Evolutionary conservation across 106 monocot species (phyloP).

Genomic region (Dioscorea zingiberensis): DNA sequence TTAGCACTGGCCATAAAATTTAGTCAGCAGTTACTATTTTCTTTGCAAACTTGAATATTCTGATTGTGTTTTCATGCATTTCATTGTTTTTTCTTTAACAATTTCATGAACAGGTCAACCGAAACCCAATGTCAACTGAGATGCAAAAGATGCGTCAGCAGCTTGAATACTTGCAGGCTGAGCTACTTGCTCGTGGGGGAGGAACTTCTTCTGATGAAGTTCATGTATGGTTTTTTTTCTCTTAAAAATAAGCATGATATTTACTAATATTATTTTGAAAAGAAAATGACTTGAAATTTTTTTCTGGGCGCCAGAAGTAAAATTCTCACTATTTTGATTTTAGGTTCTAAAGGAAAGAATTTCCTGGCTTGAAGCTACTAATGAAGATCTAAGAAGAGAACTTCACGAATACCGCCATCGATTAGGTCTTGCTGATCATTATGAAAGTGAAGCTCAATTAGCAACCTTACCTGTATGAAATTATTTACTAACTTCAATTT

Average conservation of each 20-base stretch:
- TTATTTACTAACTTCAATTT: too few relatives aligned
- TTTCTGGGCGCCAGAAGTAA: background rate
- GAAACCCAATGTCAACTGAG: slow-evolving; percentile 87
- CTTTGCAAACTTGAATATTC: background rate
- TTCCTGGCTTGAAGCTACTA: slow-evolving; percentile 83
- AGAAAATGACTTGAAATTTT: too few relatives aligned
- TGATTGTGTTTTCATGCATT: background rate
- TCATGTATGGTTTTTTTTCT: too few relatives aligned
- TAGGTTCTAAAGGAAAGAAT: slow-evolving; percentile 86
- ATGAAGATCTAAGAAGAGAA: slow-evolving; percentile 80
- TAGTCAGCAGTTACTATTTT: background rate
- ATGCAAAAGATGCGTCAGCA: slow-evolving; percentile 94
- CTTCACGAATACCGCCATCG: slow-evolving; percentile 45
- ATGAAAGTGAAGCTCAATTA: slow-evolving; percentile 57
- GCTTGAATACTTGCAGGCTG: slow-evolving; percentile 91
- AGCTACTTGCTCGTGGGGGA: slow-evolving; percentile 74
- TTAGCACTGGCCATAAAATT: background rate
- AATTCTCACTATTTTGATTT: background rate
- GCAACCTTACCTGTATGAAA: too few relatives aligned
- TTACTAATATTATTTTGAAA: too few relatives aligned
- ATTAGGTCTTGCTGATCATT: slow-evolving; percentile 27
- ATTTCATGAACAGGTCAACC: slow-evolving; percentile 60
- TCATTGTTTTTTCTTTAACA: background rate
- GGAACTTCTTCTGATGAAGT: slow-evolving; percentile 56
- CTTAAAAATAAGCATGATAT: too few relatives aligned